Evolutionary conservation across 2,329 filamentous ascomycete species (phyloP), one percentile per base, ranked within the genome.

Genomic region (Trichoderma aggressivum): DNA sequence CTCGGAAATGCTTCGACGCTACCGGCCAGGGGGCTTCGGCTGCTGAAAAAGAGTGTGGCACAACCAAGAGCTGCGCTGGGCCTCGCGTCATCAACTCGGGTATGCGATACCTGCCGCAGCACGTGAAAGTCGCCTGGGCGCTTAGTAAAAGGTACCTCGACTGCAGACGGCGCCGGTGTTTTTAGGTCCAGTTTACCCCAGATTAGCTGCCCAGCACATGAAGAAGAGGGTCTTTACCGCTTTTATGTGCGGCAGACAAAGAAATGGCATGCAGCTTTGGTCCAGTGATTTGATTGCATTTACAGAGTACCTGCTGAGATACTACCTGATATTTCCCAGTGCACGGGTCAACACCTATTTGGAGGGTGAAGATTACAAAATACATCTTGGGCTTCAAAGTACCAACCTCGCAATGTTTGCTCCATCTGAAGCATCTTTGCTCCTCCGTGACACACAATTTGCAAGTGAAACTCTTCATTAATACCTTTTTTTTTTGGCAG

Each of bases 31-130:
- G 70, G 63, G 55, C 14, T 62, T 71, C 70, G 70, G 70, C 70
- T 71, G 70, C 53, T 67, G 70, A 36, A n/a, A n/a, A 36, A 36
- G 18, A 11, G 56, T n/a, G 60, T 70, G 68, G 60, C 60, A 56
- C 63, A n/a, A 50, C 43, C 43, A 14, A 14, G 7, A 43, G 18
- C 62, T 55, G 28, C 30, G 30, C 66, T 60, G 65, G 24, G 55
- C 55, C 64, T 43, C 39, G 68, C 63, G 62, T 67, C 63, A 67
- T 62, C 58, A 26, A 56, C 8, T 43, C 39, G 65, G 56, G 39
- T 71, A 61, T 32, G 70, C n/a, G 30, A 30, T 71, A 71, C 70
- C 32, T 67, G 62, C 70, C n/a, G 56, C 58, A 64, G 61, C 70
- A 71, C 63, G 70, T 71, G 63, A 68, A 68, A 62, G 32, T 30